Conservation (phyloP, 179 eudicot genomes). For the Corrigiola litoralis region DNA sequence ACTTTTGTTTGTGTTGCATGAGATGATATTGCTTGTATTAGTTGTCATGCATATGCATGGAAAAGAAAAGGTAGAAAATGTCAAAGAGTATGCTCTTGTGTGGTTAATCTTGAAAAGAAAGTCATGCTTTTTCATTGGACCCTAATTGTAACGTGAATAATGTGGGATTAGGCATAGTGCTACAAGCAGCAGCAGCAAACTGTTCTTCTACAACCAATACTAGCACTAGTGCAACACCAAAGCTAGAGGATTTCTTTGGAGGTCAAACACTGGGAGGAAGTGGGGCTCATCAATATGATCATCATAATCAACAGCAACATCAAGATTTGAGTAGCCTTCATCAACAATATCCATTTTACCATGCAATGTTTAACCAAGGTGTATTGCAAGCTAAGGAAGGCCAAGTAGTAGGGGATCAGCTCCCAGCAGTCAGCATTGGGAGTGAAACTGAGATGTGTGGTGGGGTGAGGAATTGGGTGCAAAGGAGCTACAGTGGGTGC, state of each 20-base stretch:
- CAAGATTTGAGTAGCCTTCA: background rate
- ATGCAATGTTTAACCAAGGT: slow-evolving; percentile 18
- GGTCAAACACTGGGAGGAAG: slow-evolving; percentile 5
- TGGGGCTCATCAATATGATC: slow-evolving; percentile 21
- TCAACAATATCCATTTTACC: slow-evolving; percentile 30
- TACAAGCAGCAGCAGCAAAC: slow-evolving; percentile 10
- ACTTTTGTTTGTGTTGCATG: background rate
- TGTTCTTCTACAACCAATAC: slow-evolving; percentile 8
- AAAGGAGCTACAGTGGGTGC: slow-evolving; percentile 19
- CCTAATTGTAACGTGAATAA: too few relatives aligned
- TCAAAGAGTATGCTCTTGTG: too few relatives aligned
- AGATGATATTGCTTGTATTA: too few relatives aligned
- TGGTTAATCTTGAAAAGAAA: too few relatives aligned
- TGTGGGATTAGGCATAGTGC: slow-evolving; percentile 20
- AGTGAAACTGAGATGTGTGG: slow-evolving; percentile 14
- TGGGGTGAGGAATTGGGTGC: slow-evolving; percentile 25
- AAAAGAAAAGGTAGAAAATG: too few relatives aligned
- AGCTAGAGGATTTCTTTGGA: slow-evolving; percentile 38
- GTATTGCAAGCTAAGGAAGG: slow-evolving; percentile 20
- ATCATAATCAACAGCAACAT: slow-evolving; percentile 11
- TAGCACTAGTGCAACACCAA: slow-evolving; percentile 23
- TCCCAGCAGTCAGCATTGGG: background rate
- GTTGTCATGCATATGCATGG: too few relatives aligned
- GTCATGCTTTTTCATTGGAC: too few relatives aligned
- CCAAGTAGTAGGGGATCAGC: slow-evolving; percentile 14